A percentile compares a stretch with the other conserved stretches of the same genome.
phyloP scores from a whole-genome alignment of 768 basidiomycete species.

The Vararia minispora region DNA sequence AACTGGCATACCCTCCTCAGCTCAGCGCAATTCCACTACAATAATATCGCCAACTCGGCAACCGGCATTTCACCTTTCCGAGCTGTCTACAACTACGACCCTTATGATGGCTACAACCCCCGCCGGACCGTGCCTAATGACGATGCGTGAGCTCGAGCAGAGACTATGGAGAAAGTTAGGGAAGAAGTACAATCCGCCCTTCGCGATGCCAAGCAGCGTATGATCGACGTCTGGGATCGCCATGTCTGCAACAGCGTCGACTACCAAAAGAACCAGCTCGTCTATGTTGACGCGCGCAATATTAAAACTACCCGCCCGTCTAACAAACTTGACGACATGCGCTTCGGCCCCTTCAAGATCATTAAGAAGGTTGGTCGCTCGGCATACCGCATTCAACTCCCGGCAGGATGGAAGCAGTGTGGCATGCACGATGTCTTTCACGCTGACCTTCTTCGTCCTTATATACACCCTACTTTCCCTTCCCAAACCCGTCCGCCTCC shows the following conservation, averaged over 20 bases:
- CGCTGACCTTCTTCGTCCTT: too few species aligned
- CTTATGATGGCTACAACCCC: conserved; percentile 3
- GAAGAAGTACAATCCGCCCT: conserved; percentile 9
- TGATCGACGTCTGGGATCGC: conserved; percentile 4
- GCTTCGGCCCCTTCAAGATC: conserved; percentile 4
- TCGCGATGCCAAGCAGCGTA: background rate
- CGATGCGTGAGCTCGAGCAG: background rate
- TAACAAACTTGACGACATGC: background rate
- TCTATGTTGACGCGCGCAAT: conserved; percentile 14
- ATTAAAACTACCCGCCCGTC: conserved; percentile 1
- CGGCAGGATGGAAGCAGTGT: too few species aligned
- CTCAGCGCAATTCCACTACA: conserved; percentile 31
- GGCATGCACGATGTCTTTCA: too few species aligned
- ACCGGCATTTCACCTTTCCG: conserved; percentile 13
- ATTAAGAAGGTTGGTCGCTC: conserved; percentile 10
- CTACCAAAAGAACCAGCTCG: conserved; percentile 7
- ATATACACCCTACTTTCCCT: too few species aligned
- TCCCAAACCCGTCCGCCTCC: too few species aligned
- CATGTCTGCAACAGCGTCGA: conserved; percentile 7
- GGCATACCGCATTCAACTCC: conserved; percentile 22
- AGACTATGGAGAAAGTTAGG: conserved; percentile 10
- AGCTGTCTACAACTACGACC: conserved; percentile 11
- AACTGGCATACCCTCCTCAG: conserved; percentile 30
- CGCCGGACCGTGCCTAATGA: conserved; percentile 9
- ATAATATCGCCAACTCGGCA: conserved; percentile 24